Percentiles rank a stretch among this genome's conserved stretches.
Evolutionary conservation across 1,139 yeast genomes (phyloP).

Genomic region (Yamadazyma songkhlaensis): DNA sequence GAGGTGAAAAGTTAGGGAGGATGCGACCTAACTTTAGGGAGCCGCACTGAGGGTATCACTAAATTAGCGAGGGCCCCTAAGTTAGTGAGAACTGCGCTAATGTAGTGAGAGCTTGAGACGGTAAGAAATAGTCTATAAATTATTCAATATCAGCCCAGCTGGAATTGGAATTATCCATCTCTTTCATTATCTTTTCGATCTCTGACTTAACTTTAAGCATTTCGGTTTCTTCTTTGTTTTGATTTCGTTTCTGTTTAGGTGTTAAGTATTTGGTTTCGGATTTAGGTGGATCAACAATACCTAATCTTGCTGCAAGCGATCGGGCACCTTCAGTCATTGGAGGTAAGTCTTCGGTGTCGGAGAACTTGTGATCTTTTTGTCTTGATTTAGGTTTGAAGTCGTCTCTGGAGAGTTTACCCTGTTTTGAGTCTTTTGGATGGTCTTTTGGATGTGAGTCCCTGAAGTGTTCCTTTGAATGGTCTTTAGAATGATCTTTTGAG

Average conservation of each 20-base stretch:
- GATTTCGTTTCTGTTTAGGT: constrained; percentile 9
- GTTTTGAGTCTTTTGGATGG: too few species aligned
- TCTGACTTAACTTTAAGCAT: constrained; percentile 18
- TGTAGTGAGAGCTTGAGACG: too few species aligned
- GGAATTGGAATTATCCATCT: constrained; percentile 25
- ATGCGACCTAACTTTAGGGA: too few species aligned
- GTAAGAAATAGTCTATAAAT: background rate
- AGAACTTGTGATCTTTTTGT: too few species aligned
- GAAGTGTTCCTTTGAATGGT: background rate
- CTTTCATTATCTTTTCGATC: constrained; percentile 28
- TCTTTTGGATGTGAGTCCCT: background rate
- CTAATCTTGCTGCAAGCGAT: constrained; percentile 26
- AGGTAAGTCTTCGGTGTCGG: constrained; percentile 4
- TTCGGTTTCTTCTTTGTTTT: constrained; percentile 7
- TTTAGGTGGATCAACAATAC: constrained; percentile 8
- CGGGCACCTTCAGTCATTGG: constrained; percentile 24
- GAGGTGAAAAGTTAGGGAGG: constrained; percentile 1
- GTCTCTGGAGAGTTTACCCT: background rate
- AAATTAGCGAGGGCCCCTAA: too few species aligned
- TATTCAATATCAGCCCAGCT: constrained; percentile 32
- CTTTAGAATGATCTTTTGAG: too few species aligned
- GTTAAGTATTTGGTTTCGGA: constrained; percentile 4
- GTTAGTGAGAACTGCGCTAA: background rate
- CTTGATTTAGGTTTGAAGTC: too few species aligned
- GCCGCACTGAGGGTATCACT: too few species aligned